A percentile compares a stretch with the other conserved stretches of the same genome.
Evolutionary conservation across 805 yeast genomes (phyloP).

Genomic region (Cyberlindnera subsufficiens): DNA sequence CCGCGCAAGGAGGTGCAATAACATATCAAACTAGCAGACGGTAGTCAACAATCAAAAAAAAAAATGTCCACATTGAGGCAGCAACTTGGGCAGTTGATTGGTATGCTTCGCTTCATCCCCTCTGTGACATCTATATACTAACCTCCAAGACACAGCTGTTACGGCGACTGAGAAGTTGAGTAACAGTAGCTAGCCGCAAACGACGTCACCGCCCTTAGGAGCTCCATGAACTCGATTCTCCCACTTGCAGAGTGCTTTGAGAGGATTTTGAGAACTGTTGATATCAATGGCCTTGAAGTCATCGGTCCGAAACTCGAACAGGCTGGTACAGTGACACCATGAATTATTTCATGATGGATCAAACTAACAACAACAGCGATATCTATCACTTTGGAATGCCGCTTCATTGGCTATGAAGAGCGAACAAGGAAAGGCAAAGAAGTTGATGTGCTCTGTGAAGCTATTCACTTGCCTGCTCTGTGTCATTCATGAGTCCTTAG

Average conservation of each 20-base stretch:
- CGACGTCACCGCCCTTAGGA: constrained; percentile 12
- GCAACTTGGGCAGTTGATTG: constrained; percentile 16
- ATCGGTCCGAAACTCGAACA: constrained; percentile 21
- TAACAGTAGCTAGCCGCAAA: constrained; percentile 6
- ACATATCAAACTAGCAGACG: not conserved
- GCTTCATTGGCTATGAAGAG: constrained; percentile 24
- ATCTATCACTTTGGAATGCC: constrained; percentile 33
- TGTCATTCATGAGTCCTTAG: constrained; percentile 26
- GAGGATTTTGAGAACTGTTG: constrained; percentile 22
- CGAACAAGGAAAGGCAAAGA: constrained; percentile 4
- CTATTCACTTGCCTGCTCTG: constrained; percentile 27
- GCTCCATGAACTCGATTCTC: constrained; percentile 20
- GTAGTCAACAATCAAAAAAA: not conserved
- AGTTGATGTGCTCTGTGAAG: constrained; percentile 15
- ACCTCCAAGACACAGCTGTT: constrained; percentile 11
- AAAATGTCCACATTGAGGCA: constrained; percentile 13
- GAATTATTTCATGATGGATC: not conserved
- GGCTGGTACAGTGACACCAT: constrained; percentile 6
- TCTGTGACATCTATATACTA: not conserved
- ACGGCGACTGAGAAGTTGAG: constrained; percentile 9
- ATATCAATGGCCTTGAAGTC: constrained; percentile 16
- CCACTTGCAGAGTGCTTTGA: constrained; percentile 29
- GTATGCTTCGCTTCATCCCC: constrained; percentile 2
- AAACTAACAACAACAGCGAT: constrained; percentile 16
- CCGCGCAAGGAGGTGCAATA: too few species aligned